A percentile compares a stretch with the other conserved stretches of the same genome.
Evolutionary conservation across 306 rosid species (phyloP).

Genomic region (Sicyos baderoa): DNA sequence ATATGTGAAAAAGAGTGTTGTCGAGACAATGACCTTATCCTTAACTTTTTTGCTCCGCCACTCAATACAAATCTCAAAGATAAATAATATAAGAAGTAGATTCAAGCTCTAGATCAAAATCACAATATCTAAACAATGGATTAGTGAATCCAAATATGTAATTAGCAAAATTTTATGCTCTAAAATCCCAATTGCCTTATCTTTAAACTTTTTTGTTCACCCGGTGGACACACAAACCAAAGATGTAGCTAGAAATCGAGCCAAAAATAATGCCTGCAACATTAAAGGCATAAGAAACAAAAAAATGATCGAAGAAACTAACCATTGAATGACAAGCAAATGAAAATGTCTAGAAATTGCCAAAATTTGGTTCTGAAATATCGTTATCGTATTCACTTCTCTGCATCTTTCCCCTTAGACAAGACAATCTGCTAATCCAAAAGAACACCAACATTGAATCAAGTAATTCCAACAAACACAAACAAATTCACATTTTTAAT

Average conservation of each 20-base stretch:
- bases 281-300: slow-evolving; percentile 13
- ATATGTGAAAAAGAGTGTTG: no score
- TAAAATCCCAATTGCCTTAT: background rate
- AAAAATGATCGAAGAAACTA: background rate
- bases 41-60: background rate
- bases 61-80: background rate
- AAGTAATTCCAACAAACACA: slow-evolving; percentile 11
- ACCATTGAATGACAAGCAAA: background rate
- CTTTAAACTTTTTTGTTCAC: background rate
- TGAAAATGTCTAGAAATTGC: background rate
- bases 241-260: background rate
- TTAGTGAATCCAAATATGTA: no score
- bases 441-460: background rate
- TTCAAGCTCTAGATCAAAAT: no score
- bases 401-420: background rate
- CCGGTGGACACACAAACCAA: background rate
- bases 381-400: slow-evolving; percentile 17
- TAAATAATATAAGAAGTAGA: no score
- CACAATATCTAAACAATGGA: no score
- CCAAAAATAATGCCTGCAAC: background rate
- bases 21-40: no score
- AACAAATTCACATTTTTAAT: slow-evolving; percentile 6
- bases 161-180: no score
- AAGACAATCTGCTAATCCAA: slow-evolving; percentile 13
- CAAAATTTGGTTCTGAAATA: background rate